Evolutionary conservation across 2,329 filamentous ascomycete genomes (phyloP).

Genomic region (Colletotrichum costaricense): DNA sequence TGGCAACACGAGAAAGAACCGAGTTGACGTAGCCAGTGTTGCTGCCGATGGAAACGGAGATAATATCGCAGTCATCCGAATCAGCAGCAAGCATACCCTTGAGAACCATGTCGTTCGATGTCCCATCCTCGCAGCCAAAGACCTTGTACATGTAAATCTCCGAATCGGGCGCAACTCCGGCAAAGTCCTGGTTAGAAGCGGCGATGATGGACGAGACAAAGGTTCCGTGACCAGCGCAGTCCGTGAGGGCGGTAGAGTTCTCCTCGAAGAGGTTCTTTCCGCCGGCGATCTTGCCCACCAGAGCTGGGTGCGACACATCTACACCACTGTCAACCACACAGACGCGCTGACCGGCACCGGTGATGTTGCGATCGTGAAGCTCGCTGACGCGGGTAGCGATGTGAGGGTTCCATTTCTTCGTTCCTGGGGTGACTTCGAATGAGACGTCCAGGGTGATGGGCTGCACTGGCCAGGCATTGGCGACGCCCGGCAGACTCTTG

Average conservation of each 20-base stretch:
- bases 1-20: conserved; percentile 17
- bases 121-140: conserved; percentile 37
- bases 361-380: conserved; percentile 36
- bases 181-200: conserved; percentile 23
- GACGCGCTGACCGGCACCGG: conserved; percentile 37
- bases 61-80: conserved; percentile 39
- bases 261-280: conserved; percentile 37
- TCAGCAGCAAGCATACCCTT: conserved; percentile 39
- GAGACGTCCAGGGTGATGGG: conserved; percentile 36
- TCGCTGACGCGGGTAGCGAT: conserved; percentile 33
- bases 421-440: conserved; percentile 23
- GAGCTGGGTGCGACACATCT: conserved; percentile 34
- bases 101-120: conserved; percentile 38
- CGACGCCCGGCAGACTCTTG: conserved; percentile 26
- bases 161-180: conserved; percentile 38
- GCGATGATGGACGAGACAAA: conserved; percentile 37
- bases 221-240: conserved; percentile 39
- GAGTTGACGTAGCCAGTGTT: conserved; percentile 35
- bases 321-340: conserved; percentile 39
- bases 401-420: conserved; percentile 37
- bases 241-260: conserved; percentile 23
- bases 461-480: conserved; percentile 23
- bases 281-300: conserved; percentile 35
- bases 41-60: conserved; percentile 37
- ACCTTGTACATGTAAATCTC: conserved; percentile 42